Conservation (phyloP, 1,284 basidiomycete genomes). For the Microbotryum intermedium region DNA sequence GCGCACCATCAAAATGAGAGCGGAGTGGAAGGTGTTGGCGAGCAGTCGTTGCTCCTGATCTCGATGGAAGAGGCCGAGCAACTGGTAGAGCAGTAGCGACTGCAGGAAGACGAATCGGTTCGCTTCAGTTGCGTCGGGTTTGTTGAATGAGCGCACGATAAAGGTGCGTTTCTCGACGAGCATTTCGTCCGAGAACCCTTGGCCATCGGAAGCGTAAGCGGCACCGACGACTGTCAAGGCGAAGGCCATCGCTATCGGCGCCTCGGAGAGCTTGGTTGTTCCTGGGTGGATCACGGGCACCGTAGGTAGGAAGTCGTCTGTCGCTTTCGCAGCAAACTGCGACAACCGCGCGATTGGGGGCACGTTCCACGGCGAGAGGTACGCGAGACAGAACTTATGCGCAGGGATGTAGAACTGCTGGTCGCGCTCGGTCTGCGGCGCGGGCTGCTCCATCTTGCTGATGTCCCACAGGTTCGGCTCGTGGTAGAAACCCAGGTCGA, state of each 20-base stretch:
- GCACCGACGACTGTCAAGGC: slow-evolving; percentile 24
- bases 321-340: slow-evolving; percentile 14
- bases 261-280: slow-evolving; percentile 7
- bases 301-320: slow-evolving; percentile 12
- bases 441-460: not conserved
- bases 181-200: slow-evolving; percentile 27
- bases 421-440: slow-evolving; percentile 3
- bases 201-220: slow-evolving; percentile 20
- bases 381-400: slow-evolving; percentile 10
- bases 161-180: slow-evolving; percentile 29
- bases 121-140: slow-evolving; percentile 1
- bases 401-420: slow-evolving; percentile 9
- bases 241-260: slow-evolving; percentile 20
- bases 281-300: slow-evolving; percentile 23
- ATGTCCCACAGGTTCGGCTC: slow-evolving; percentile 18
- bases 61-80: slow-evolving; percentile 29
- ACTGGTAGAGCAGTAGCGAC: slow-evolving; percentile 26
- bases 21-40: slow-evolving; percentile 24
- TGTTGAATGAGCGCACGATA: slow-evolving; percentile 23
- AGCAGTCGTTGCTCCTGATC: slow-evolving; percentile 28
- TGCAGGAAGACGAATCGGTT: slow-evolving; percentile 21
- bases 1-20: slow-evolving; percentile 24
- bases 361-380: slow-evolving; percentile 11
- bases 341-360: slow-evolving; percentile 20
- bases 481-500: slow-evolving; percentile 26